Evolutionary conservation across 2,329 filamentous ascomycete species (phyloP).

Genomic region (Trichoderma semiorbis): DNA sequence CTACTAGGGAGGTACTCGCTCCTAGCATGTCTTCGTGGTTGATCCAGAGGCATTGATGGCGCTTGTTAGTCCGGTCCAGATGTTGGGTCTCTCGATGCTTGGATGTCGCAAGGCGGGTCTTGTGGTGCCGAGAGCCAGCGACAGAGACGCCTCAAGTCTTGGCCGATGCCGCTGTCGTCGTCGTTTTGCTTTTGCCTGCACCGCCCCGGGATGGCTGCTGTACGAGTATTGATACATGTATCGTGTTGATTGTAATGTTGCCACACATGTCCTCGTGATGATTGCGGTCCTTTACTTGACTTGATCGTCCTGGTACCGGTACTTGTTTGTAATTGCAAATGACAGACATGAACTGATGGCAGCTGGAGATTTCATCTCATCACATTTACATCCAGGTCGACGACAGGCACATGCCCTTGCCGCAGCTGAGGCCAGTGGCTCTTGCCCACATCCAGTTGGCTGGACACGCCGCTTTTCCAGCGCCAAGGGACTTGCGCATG

Average conservation of each 20-base stretch:
- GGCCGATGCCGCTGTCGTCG: not conserved
- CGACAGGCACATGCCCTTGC: not conserved
- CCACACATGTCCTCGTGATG: not conserved
- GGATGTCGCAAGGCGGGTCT: conserved; percentile 1
- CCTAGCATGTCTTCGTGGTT: not conserved
- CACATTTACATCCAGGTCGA: not conserved
- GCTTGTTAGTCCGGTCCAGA: conserved; percentile 4
- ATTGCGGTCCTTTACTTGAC: not conserved
- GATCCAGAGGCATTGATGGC: not conserved
- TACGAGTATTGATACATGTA: not conserved
- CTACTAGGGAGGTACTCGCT: not conserved
- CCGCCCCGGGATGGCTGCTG: not conserved
- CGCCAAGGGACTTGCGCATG: not conserved
- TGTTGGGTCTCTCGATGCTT: conserved; percentile 3
- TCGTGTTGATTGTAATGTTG: not conserved
- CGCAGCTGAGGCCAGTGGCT: not conserved
- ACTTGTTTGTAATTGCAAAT: not conserved
- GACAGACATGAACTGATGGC: not conserved
- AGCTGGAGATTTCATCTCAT: not conserved
- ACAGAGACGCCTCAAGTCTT: not conserved
- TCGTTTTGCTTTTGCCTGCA: not conserved
- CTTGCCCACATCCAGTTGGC: not conserved
- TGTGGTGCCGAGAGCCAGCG: not conserved
- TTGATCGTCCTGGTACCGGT: not conserved
- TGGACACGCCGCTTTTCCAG: not conserved